Evolutionary conservation across 73 alveolate species (phyloP).

Genomic region (Tetrahymena borealis): DNA sequence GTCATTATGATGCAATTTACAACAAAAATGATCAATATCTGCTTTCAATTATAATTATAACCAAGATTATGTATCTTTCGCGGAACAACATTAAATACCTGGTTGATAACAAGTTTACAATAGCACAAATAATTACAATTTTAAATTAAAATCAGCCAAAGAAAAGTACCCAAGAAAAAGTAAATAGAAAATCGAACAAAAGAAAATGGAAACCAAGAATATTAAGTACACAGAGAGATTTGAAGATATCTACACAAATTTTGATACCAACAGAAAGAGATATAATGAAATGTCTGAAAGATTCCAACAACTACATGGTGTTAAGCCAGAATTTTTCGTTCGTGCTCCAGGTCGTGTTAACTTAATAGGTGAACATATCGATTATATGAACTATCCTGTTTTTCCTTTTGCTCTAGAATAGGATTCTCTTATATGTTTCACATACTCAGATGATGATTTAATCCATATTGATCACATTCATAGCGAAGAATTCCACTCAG

Average conservation of each 20-base stretch:
- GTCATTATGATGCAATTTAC: background rate
- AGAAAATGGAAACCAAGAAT: background rate
- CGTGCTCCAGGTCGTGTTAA: conserved; percentile 91
- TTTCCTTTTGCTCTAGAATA: conserved; percentile 81
- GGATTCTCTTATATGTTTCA: conserved; percentile 69
- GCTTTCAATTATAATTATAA: background rate
- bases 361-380: conserved; percentile 91
- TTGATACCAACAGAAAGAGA: background rate
- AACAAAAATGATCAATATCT: background rate
- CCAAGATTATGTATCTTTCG: background rate
- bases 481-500: conserved; percentile 51
- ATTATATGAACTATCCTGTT: conserved; percentile 81
- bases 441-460: conserved; percentile 43
- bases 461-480: conserved; percentile 59
- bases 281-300: background rate
- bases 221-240: background rate
- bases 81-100: background rate
- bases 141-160: background rate
- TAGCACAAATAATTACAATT: background rate
- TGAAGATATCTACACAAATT: background rate
- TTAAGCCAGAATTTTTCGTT: conserved; percentile 18
- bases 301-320: conserved; percentile 6
- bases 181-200: background rate
- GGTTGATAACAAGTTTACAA: background rate
- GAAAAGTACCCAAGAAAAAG: background rate